These are phyloP conservation scores for Penicillium cosmopolitanum DNA, from an alignment of 495 filamentous ascomycete genomes.

Conservation along the genomic window DNA sequence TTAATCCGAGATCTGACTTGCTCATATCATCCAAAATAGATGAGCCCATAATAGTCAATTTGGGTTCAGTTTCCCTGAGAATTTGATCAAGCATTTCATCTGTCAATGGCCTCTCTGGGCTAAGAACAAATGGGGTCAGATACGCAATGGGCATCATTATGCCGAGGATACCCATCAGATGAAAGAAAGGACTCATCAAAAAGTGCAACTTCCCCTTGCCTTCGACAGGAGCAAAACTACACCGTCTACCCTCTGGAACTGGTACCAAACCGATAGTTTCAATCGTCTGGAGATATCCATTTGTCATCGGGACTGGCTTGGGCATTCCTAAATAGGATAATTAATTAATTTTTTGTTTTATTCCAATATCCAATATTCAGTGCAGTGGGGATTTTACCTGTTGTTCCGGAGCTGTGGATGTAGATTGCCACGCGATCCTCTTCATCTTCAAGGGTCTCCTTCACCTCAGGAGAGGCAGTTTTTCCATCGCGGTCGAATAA, in stretches of 20 bases:
- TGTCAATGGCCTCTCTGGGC: conserved; percentile 12
- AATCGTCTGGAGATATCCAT: conserved; percentile 47
- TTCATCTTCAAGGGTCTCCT: conserved; percentile 24
- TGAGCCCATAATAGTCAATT: background rate
- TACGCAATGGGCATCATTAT: conserved; percentile 1
- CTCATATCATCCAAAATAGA: conserved; percentile 12
- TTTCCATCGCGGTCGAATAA: conserved; percentile 18
- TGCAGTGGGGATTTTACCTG: conserved; percentile 30
- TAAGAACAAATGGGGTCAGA: conserved; percentile 3
- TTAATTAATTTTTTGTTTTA: background rate
- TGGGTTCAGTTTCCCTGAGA: conserved; percentile 11
- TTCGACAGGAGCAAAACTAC: background rate
- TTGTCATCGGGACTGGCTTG: conserved; percentile 51
- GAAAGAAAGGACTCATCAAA: conserved; percentile 17
- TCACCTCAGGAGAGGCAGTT: conserved; percentile 16
- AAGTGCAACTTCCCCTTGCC: conserved; percentile 47
- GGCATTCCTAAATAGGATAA: conserved; percentile 29
- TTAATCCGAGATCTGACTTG: conserved; percentile 11
- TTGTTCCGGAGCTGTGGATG: conserved; percentile 63
- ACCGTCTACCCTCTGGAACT: conserved; percentile 18
- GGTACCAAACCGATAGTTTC: conserved; percentile 39
- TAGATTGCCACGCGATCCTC: conserved; percentile 51
- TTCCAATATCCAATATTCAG: too few relatives aligned
- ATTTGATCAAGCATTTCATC: conserved; percentile 12
- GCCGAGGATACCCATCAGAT: conserved; percentile 16